Evolutionary conservation across 225 moss, liverwort and hornwort species (phyloP).

Genomic region (Rhytidiadelphus loreus): DNA sequence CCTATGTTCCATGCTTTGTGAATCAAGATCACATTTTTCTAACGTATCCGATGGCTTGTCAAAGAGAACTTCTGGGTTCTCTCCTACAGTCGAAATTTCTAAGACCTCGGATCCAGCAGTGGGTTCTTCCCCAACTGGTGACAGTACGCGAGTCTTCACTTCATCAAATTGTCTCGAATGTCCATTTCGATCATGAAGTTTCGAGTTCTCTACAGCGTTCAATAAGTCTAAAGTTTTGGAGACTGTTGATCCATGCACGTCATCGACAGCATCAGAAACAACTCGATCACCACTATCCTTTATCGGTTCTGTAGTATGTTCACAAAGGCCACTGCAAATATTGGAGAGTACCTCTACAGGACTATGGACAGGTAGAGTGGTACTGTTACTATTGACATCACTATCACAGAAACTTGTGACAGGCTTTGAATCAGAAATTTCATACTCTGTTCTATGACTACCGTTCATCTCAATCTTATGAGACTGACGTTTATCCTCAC

Average conservation of each 20-base stretch:
- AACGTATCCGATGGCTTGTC: not conserved
- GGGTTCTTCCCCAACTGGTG: constrained; percentile 39
- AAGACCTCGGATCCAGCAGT: not conserved
- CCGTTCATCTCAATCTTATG: constrained; percentile 9
- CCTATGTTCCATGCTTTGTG: constrained; percentile 5
- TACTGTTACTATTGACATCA: constrained; percentile 7
- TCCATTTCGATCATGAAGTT: constrained; percentile 3
- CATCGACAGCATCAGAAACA: constrained; percentile 7
- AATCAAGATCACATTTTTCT: not conserved
- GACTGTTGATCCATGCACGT: not conserved
- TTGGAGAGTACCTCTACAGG: not conserved
- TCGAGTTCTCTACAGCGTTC: not conserved
- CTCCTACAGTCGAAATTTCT: not conserved
- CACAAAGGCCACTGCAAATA: not conserved
- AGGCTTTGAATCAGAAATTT: constrained; percentile 5
- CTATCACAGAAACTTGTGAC: not conserved
- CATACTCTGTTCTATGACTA: not conserved
- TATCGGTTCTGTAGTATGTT: not conserved
- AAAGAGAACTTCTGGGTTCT: not conserved
- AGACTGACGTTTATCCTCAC: not conserved
- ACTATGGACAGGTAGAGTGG: not conserved
- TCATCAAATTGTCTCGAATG: constrained; percentile 1
- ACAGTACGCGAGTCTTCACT: constrained; percentile 15
- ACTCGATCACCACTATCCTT: not conserved
- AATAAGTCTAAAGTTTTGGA: not conserved